Evolutionary conservation across 345 rosid genomes (phyloP).

Genomic region (Gossypium australe): DNA sequence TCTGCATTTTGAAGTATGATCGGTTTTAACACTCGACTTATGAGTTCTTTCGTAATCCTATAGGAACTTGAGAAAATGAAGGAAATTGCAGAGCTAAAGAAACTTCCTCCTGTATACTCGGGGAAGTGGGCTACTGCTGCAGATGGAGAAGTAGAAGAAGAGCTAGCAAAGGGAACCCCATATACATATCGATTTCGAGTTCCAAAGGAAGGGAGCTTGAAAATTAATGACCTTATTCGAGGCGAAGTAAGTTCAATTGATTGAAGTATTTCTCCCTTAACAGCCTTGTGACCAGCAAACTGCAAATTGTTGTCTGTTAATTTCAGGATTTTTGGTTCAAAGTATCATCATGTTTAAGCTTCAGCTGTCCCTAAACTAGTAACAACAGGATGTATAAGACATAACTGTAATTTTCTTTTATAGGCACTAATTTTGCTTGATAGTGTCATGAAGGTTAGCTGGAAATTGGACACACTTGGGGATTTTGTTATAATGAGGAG

Average conservation of each 20-base stretch:
- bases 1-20: background rate
- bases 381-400: background rate
- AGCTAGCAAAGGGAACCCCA: conserved; percentile 75
- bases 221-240: conserved; percentile 64
- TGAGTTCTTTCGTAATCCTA: conserved; percentile 1
- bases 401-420: background rate
- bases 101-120: conserved; percentile 75
- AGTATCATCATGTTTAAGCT: background rate
- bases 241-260: conserved; percentile 57
- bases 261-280: background rate
- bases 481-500: conserved; percentile 95
- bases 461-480: conserved; percentile 92
- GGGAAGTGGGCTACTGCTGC: conserved; percentile 87
- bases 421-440: conserved; percentile 41
- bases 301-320: background rate
- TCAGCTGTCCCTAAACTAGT: background rate
- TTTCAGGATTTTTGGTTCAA: background rate
- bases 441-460: conserved; percentile 82
- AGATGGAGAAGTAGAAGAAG: conserved; percentile 60
- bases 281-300: background rate
- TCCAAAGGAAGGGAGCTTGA: background rate
- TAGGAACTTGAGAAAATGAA: conserved; percentile 96
- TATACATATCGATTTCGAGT: conserved; percentile 49
- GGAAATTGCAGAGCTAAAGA: conserved; percentile 62
- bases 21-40: background rate